Evolutionary conservation across 2,329 filamentous ascomycete genomes (phyloP).

Genomic region (Paraphoma sp.): DNA sequence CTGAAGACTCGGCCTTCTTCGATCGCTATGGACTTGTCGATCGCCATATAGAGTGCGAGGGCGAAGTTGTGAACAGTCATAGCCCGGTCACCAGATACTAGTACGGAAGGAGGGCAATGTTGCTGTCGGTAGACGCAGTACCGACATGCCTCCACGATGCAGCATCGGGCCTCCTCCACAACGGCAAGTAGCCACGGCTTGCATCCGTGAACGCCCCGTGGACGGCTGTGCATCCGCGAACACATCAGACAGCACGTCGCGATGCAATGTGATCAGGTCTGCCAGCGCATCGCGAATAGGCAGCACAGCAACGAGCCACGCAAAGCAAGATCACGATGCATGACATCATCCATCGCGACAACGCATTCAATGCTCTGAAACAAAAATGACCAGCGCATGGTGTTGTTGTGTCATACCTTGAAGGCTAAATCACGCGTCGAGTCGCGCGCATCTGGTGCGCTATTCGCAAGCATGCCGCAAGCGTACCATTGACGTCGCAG

Average conservation of each 20-base stretch:
- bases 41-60: neutral
- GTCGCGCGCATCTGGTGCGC: neutral
- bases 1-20: neutral
- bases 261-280: neutral
- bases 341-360: neutral
- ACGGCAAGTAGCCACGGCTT: neutral
- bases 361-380: neutral
- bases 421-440: neutral
- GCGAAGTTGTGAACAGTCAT: neutral
- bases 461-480: neutral
- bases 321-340: neutral
- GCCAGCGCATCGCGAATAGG: neutral
- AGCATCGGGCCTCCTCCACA: neutral
- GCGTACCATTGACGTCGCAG: neutral
- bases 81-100: neutral
- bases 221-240: neutral
- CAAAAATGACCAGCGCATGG: neutral
- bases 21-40: neutral
- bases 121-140: neutral
- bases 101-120: neutral
- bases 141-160: neutral
- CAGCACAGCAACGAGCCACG: neutral
- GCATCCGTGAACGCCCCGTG: neutral
- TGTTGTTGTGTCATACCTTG: neutral
- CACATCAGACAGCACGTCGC: neutral